Base-by-base conservation (phyloP, 148 eudicot genomes). In the Drosera capensis region DNA sequence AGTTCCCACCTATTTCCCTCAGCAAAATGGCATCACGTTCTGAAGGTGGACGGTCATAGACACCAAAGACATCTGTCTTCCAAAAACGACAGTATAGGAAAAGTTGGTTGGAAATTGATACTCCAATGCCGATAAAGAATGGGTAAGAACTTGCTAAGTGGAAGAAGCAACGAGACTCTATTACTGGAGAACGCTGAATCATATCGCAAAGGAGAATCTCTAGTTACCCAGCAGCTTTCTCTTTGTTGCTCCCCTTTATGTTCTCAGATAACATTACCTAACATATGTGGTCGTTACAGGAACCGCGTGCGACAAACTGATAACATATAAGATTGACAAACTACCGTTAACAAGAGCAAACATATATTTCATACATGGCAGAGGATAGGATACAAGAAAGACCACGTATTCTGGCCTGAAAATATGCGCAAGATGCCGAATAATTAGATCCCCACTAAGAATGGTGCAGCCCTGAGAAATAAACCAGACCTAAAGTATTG, bases 1-100 rank as follows among this genome's bases (percentile, higher is more conserved):
- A 35, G 35, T 47, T 51, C 81, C 57, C 45, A 84, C 97, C 87
- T 39, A 90, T 90, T 65, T 90, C 97, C 60, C 71, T 68, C 26
- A 90, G 71, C 46, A 90, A 78, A 15, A 75, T 46, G 12, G 97
- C 87, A 41, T 64, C 64, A 43, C 87, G 78, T 58, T 90, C 93
- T 45, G 80, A 57, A 30, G 97, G 97, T 43, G 97, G 97, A 41
- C 82, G 82, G 58, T 90, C 97, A 71, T 78, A 90, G 29, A 90
- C 97, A 28, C 97, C 97, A 29, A 63, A 70, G 16, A 90, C 97
- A 67, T 90, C 97, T 58, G 97, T 90, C 97, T 90, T 50, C n/a
- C 39, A 66, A 15, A 54, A 34, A 31, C 44, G 8, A 20, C 43
- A 63, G 58, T 62, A 56, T 62, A 64, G 77, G 82, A 74, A 24